Evolutionary conservation across 129 eudicot species (phyloP), one percentile per base, ranked within the genome.

Genomic region (Smallanthus sonchifolius): DNA sequence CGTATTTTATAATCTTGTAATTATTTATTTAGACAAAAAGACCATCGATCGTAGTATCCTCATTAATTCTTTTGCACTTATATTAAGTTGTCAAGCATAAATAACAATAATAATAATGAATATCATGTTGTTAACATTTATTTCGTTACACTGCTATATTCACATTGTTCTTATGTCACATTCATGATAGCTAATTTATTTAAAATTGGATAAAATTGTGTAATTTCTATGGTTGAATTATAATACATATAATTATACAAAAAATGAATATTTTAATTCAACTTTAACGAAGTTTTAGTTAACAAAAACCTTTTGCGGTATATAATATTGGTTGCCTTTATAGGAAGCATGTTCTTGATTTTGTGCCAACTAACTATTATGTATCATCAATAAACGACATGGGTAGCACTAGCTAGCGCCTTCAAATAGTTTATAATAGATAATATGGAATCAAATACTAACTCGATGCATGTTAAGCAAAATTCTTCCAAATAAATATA

Each of bases 331-430:
- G 38, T 32, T 59, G 16, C 28, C 39, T 68, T 28, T 7, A 42
- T 40, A 57, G 57, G 55, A 34, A 43, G 77, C 67, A 62, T 74
- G 70, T 62, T 73, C 77, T 32, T 73, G 70, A 73, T 73, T n/a
- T 62, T 62, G 61, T 74, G 49, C 39, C 61, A n/a, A 34, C 48
- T 30, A 30, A 28, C 30, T 67, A 42, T 32, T 32, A 47, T 28
- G 67, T 52, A 68, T 39, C 67, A 34, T 68, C 75, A 42, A 44
- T 68, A 17, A 32, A 42, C 38, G 63, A 77, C 81, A 77, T 67
- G 81, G 49, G 75, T 68, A 57, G 75, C 81, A 77, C 69, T 67
- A 66, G 5, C 69, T 63, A 8, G 19, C 6, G 24, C 57, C 67
- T 17, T 37, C 66, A 59, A 73, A 42, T 57, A 5, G 38, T 71